Evolutionary conservation across 768 basidiomycete species (phyloP).

Genomic region (Xerocomellus amylosporus): DNA sequence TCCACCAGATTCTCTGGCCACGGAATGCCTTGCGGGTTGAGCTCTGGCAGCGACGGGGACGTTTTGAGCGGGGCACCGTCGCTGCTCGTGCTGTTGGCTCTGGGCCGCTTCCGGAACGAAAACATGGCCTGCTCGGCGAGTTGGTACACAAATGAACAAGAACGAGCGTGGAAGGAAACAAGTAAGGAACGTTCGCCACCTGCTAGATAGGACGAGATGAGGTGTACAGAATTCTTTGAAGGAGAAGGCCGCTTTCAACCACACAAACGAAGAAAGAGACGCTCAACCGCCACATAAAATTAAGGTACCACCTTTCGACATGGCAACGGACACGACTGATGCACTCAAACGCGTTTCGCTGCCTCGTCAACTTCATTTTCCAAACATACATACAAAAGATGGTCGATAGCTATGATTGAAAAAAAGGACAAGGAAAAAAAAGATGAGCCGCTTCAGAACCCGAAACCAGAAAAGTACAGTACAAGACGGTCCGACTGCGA

Average conservation of each 20-base stretch:
- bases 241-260: slow-evolving; percentile 17
- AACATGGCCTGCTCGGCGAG: slow-evolving; percentile 50
- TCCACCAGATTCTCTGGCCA: slow-evolving; percentile 87
- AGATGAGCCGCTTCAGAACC: slow-evolving; percentile 14
- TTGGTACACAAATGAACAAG: slow-evolving; percentile 23
- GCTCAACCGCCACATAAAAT: slow-evolving; percentile 8
- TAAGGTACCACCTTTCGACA: slow-evolving; percentile 22
- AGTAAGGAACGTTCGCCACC: slow-evolving; percentile 27
- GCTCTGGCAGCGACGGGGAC: slow-evolving; percentile 80
- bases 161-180: slow-evolving; percentile 21
- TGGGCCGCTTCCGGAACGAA: slow-evolving; percentile 64
- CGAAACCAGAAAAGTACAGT: slow-evolving; percentile 29
- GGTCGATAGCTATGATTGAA: slow-evolving; percentile 26
- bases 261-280: slow-evolving; percentile 10
- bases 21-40: slow-evolving; percentile 69
- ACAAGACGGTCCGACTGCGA: slow-evolving; percentile 36
- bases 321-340: slow-evolving; percentile 25
- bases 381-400: slow-evolving; percentile 34
- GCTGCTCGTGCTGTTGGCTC: slow-evolving; percentile 43
- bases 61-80: slow-evolving; percentile 50
- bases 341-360: neutral
- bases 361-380: slow-evolving; percentile 20
- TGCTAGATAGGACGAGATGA: slow-evolving; percentile 10
- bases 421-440: slow-evolving; percentile 11
- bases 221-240: slow-evolving; percentile 18